A percentile compares a stretch with the other conserved stretches of the same genome.
Evolutionary conservation across 2,329 filamentous ascomycete species (phyloP).

Genomic region (Tothia fuscella): DNA sequence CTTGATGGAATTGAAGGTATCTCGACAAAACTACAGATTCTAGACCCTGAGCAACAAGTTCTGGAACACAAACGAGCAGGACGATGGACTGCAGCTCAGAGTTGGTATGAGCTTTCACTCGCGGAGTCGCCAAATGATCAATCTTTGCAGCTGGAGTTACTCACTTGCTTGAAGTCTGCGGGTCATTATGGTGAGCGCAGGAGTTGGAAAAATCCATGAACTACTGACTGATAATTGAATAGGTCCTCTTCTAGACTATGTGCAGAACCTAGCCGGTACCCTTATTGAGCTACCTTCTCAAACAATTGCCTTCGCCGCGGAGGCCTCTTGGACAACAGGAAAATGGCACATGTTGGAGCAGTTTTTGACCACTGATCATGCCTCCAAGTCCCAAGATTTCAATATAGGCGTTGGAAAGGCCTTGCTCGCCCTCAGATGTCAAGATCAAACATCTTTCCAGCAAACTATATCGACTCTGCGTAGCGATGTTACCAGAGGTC

Average conservation of each 20-base stretch:
- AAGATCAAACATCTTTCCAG: constrained; percentile 40
- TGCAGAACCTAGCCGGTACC: constrained; percentile 6
- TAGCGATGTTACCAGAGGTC: constrained; percentile 55
- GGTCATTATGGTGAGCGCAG: constrained; percentile 67
- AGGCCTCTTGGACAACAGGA: constrained; percentile 82
- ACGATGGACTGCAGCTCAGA: constrained; percentile 87
- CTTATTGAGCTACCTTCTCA: constrained; percentile 18
- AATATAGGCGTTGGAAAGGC: constrained; percentile 67
- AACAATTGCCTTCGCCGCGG: constrained; percentile 72
- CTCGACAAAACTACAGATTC: constrained; percentile 68
- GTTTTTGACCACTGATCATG: constrained; percentile 39
- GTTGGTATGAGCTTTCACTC: constrained; percentile 91
- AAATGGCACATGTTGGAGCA: constrained; percentile 66
- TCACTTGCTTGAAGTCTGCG: constrained; percentile 87
- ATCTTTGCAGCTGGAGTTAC: constrained; percentile 68
- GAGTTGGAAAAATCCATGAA: constrained; percentile 31
- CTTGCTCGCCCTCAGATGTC: constrained; percentile 46
- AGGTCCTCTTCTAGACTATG: constrained; percentile 7
- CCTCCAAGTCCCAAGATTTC: constrained; percentile 52
- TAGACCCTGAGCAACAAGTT: constrained; percentile 91
- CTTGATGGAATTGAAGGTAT: constrained; percentile 94
- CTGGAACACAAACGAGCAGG: constrained; percentile 87
- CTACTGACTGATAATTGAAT: constrained; percentile 21
- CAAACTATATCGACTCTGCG: constrained; percentile 52
- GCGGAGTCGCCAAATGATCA: constrained; percentile 64